phyloP scores from a whole-genome alignment of 2,329 filamentous ascomycete genomes.

The Diaporthe longicolla region DNA sequence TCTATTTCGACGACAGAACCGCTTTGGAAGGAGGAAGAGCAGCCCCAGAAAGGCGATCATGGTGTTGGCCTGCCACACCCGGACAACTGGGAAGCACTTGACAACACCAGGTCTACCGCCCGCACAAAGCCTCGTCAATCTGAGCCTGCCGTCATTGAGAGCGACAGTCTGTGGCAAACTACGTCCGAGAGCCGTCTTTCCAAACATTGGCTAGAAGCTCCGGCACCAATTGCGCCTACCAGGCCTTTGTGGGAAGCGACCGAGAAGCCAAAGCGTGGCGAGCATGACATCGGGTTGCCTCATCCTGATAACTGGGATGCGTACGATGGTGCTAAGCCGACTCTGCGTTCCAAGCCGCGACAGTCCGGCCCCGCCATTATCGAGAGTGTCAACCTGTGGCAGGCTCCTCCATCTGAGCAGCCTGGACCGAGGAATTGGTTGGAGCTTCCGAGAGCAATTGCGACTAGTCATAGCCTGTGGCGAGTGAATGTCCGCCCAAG shows the following conservation, averaged over 20 bases:
- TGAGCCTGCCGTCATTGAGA: slow-evolving; percentile 53
- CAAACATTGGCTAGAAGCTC: slow-evolving; percentile 11
- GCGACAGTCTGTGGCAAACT: slow-evolving; percentile 50
- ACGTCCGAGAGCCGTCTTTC: background rate
- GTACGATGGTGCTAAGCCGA: slow-evolving; percentile 50
- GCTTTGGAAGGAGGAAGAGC: slow-evolving; percentile 34
- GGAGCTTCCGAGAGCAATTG: slow-evolving; percentile 6
- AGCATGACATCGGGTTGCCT: slow-evolving; percentile 49
- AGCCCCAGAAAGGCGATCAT: slow-evolving; percentile 23
- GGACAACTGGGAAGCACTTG: slow-evolving; percentile 55
- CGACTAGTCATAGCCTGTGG: slow-evolving; percentile 32
- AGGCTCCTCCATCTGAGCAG: background rate
- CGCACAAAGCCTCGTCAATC: slow-evolving; percentile 50
- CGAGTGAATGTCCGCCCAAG: background rate
- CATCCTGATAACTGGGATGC: slow-evolving; percentile 58
- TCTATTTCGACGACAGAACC: background rate
- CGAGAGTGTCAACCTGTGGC: slow-evolving; percentile 57
- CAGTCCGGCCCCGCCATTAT: slow-evolving; percentile 50
- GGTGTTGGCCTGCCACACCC: slow-evolving; percentile 55
- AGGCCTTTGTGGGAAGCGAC: slow-evolving; percentile 35
- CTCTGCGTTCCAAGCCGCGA: slow-evolving; percentile 50
- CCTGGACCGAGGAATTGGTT: slow-evolving; percentile 21
- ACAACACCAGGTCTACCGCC: slow-evolving; percentile 46
- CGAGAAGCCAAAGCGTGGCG: slow-evolving; percentile 23
- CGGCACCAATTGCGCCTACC: background rate